Base-by-base conservation (phyloP, 805 yeast species). In the Nakazawaea ernobii region DNA sequence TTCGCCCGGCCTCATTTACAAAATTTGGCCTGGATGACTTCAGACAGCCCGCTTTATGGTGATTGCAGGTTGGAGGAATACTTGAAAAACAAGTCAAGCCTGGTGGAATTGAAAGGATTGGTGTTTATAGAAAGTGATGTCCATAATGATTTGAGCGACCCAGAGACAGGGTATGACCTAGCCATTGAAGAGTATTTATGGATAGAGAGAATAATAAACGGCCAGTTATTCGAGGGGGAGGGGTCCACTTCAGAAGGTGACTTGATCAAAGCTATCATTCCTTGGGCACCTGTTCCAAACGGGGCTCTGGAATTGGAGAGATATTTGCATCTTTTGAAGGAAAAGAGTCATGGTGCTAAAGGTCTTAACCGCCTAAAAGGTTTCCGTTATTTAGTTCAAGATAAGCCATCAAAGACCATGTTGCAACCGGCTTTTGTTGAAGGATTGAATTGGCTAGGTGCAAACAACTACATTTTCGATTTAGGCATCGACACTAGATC, bases 271-370 rank as follows among this genome's bases (percentile, higher is more conserved):
- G 74, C 60, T 2, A 53, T 70, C 8, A 54, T 73, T n/a, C 74
- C 77, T 1, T 71, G 74, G 75, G 74, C 72, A 1, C 77, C 79
- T 6, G 43, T 71, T 8, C 63, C 67, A 7, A 48, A 56, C 6
- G 76, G 75, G 2, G 39, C 54, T 1, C 49, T 46, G 1, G 43
- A 45, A 9, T 27, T 70, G 36, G 48, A 45, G 14, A 35, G 46
- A 8, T 57, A 51, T 32, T 53, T 60, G 0, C 45, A 49, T 1
- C 43, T 49, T 6, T 35, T 63, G 29, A 42, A 50, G 42, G 20
- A 13, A 9, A 32, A 45, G 43, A n/a, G 49, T 42, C 24, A 43
- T 14, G 28, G 47, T 14, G 46, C 39, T 11, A 39, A 50, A 2
- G 47, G 48, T 32, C 52, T 54, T 35, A 13, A 38, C 2, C 49